Evolutionary conservation across 805 yeast genomes (phyloP).

Genomic region (Cyberlindnera japonica): DNA sequence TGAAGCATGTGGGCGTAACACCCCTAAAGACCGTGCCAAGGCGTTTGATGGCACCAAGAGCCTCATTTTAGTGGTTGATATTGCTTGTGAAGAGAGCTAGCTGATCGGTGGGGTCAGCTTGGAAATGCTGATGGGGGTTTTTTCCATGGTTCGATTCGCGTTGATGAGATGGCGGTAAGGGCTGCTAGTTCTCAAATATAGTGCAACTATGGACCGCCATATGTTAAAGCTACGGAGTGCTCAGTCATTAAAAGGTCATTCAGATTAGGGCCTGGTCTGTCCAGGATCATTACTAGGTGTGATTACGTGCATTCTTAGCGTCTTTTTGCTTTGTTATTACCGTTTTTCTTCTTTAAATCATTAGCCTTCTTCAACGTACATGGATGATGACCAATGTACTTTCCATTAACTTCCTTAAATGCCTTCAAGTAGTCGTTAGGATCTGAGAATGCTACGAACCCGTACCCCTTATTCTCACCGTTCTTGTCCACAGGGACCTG

Average conservation of each 20-base stretch:
- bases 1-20: not conserved
- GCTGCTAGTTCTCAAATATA: no score
- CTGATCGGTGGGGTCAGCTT: not conserved
- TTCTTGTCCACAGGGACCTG: conserved; percentile 52
- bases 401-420: conserved; percentile 72
- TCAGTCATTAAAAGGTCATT: conserved; percentile 1
- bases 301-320: not conserved
- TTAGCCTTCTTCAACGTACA: conserved; percentile 64
- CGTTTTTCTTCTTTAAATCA: conserved; percentile 23
- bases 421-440: conserved; percentile 67
- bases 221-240: no score
- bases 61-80: not conserved
- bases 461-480: conserved; percentile 56
- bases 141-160: not conserved
- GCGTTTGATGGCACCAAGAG: not conserved
- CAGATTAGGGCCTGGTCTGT: not conserved
- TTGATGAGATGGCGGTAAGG: not conserved
- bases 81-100: not conserved
- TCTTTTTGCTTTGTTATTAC: not conserved
- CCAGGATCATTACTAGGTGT: not conserved
- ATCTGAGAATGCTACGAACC: conserved; percentile 64
- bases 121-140: not conserved
- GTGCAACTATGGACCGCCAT: no score
- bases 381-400: conserved; percentile 72
- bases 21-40: not conserved